Evolutionary conservation across 495 filamentous ascomycete genomes (phyloP).

Genomic region (Neurospora sublineolata): DNA sequence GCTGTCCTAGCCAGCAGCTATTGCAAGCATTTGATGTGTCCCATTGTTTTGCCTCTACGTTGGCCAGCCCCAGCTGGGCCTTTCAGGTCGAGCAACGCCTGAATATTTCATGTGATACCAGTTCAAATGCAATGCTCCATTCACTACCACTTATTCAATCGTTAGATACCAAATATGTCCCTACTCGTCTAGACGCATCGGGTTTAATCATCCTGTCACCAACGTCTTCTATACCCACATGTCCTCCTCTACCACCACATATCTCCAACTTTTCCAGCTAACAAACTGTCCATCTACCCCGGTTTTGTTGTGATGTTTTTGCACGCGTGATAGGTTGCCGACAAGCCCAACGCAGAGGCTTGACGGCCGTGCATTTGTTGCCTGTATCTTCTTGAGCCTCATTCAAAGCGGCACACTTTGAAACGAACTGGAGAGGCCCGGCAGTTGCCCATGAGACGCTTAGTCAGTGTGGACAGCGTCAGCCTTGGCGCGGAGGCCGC

Average conservation of each 20-base stretch:
- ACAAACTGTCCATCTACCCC: background rate
- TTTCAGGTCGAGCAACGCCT: background rate
- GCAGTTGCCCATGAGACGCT: background rate
- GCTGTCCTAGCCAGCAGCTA: background rate
- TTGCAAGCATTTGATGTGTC: background rate
- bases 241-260: background rate
- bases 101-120: background rate
- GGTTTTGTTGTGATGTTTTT: background rate
- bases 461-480: constrained; percentile 59
- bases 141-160: background rate
- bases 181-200: background rate
- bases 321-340: background rate
- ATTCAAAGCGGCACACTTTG: constrained; percentile 14
- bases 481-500: constrained; percentile 83
- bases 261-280: background rate
- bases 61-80: background rate
- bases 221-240: background rate
- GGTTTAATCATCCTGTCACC: background rate
- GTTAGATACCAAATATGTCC: background rate
- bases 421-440: constrained; percentile 2
- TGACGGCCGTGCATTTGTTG: background rate
- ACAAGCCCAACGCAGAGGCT: background rate
- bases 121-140: background rate
- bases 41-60: background rate
- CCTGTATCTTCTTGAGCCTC: constrained; percentile 1